Conservation (phyloP, 1,139 yeast genomes). For the Blastobotrys illinoisensis region DNA sequence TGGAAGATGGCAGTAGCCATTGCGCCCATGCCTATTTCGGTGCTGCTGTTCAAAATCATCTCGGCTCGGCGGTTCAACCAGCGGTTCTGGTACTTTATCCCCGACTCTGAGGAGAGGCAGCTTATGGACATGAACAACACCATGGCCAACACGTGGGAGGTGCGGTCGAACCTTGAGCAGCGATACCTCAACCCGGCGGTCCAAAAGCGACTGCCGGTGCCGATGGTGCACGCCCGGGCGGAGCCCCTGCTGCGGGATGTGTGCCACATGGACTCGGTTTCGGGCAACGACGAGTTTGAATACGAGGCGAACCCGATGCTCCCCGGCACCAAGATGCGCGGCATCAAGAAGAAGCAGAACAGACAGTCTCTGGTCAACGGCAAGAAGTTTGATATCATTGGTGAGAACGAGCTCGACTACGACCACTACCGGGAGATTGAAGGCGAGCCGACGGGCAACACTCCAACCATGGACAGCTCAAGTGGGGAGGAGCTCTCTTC, state of each 20-base stretch:
- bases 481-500: background rate
- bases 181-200: conserved; percentile 33
- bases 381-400: conserved; percentile 27
- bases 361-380: conserved; percentile 11
- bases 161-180: conserved; percentile 19
- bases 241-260: conserved; percentile 23
- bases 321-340: conserved; percentile 9
- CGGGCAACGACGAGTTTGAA: conserved; percentile 14
- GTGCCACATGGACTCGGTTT: conserved; percentile 12
- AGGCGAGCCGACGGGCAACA: background rate
- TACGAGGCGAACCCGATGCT: conserved; percentile 14
- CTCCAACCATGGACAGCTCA: background rate
- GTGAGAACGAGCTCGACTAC: conserved; percentile 27
- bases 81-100: conserved; percentile 29
- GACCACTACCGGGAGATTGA: conserved; percentile 18
- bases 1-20: conserved; percentile 33
- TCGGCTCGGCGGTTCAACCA: conserved; percentile 21
- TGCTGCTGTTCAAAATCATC: conserved; percentile 31
- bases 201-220: conserved; percentile 27
- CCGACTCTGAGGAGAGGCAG: conserved; percentile 23
- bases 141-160: conserved; percentile 10
- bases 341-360: conserved; percentile 2
- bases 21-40: conserved; percentile 29
- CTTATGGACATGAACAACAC: conserved; percentile 18
- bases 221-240: conserved; percentile 33